phyloP scores from a whole-genome alignment of 306 rosid species.

The Vicia faba region DNA sequence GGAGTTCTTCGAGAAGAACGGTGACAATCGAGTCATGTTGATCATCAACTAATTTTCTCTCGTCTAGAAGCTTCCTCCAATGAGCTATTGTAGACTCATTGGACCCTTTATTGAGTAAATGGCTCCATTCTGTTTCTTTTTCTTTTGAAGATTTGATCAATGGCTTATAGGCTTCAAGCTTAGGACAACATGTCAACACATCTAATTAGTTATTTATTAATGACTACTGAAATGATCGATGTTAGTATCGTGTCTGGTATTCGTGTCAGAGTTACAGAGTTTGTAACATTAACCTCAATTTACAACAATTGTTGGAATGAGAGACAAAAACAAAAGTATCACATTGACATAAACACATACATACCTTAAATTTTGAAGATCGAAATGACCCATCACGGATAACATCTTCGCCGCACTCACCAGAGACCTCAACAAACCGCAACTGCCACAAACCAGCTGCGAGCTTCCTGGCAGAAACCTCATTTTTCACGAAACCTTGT shows the following conservation, averaged over 20 bases:
- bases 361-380: slow-evolving; percentile 39
- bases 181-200: not conserved
- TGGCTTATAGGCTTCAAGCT: slow-evolving; percentile 40
- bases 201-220: too few species aligned
- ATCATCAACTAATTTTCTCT: not conserved
- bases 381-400: not conserved
- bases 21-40: slow-evolving; percentile 28
- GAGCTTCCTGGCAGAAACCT: slow-evolving; percentile 59
- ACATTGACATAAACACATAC: not conserved
- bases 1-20: slow-evolving; percentile 46
- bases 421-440: slow-evolving; percentile 40
- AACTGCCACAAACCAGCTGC: slow-evolving; percentile 66
- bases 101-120: slow-evolving; percentile 24
- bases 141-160: slow-evolving; percentile 34
- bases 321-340: not conserved
- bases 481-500: not conserved
- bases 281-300: not conserved
- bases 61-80: slow-evolving; percentile 34
- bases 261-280: not conserved
- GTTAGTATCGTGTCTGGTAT: too few species aligned
- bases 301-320: not conserved
- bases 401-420: slow-evolving; percentile 11
- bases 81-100: slow-evolving; percentile 23
- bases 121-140: slow-evolving; percentile 42
- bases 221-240: too few species aligned